Base-by-base conservation (phyloP, 2,329 filamentous ascomycete genomes). In the Hypoxylon sp. region DNA sequence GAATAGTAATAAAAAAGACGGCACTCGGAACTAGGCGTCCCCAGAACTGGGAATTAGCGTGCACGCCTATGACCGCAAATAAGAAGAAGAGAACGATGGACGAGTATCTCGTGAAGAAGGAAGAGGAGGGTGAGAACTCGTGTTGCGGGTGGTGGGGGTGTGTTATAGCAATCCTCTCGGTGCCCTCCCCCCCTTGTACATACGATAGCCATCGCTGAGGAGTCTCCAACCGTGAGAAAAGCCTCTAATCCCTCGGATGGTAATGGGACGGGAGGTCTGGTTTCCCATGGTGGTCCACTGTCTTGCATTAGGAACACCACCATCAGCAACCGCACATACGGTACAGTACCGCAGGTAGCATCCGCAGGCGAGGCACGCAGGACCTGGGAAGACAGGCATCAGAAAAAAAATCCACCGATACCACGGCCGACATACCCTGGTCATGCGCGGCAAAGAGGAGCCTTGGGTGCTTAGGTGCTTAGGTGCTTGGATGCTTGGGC, bases 61-160 rank as follows among this genome's bases (percentile, higher is more conserved):
- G 83, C 84, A 87, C 88, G 83, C 87, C 86, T 85, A 83, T 83
- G 84, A 82, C 85, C 84, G 82, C 81, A 82, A 84, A 82, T 83
- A 79, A 82, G 80, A 83, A 85, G 83, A 86, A 86, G 84, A 84
- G 82, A 86, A 85, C 77, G 82, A 80, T 80, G 82, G 85, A 88
- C 84, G 85, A 85, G 79, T 82, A 81, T 81, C 80, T 88, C 85
- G 85, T 87, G 83, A 84, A 79, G 83, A 85, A 74, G 79, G 77
- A 81, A 79, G 81, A 78, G 79, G 80, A 82, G 79, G 81, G 81
- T 82, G 71, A 81, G 80, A 80, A 77, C 75, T 80, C 79, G 79
- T 79, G 81, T 79, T 78, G 80, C 79, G 82, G 82, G 82, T 83
- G 81, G 80, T 81, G 61, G 83, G 75, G 72, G 83, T 80, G 82